phyloP scores from a whole-genome alignment of 2,329 filamentous ascomycete genomes.

The Chaetomium sp. region DNA sequence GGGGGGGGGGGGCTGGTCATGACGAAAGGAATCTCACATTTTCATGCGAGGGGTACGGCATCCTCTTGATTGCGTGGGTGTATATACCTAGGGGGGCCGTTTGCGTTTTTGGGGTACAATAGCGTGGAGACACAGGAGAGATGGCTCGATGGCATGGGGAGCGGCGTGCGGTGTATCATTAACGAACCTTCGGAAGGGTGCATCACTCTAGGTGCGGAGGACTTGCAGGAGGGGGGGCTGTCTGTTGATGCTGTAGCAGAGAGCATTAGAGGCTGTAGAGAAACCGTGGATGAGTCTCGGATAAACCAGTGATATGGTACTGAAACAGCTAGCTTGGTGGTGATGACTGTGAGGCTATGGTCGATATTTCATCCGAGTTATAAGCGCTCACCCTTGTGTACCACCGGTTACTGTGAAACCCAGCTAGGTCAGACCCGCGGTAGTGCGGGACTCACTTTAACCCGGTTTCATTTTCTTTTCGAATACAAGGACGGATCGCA shows the following conservation, averaged over 20 bases:
- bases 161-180: not conserved
- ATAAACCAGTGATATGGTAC: not conserved
- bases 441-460: not conserved
- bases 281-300: not conserved
- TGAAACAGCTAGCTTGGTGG: not conserved
- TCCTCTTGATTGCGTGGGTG: not conserved
- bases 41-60: not conserved
- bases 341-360: too few species aligned
- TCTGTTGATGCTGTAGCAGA: not conserved
- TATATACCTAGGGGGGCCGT: not conserved
- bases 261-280: not conserved
- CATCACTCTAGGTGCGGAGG: not conserved
- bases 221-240: not conserved
- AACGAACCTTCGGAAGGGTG: not conserved
- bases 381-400: not conserved
- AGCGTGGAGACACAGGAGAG: not conserved
- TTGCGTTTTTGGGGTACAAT: not conserved
- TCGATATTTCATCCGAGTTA: not conserved
- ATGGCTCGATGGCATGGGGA: not conserved
- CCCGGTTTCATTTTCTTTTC: not conserved
- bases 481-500: not conserved
- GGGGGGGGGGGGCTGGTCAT: not conserved
- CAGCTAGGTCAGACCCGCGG: not conserved
- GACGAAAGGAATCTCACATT: not conserved
- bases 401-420: not conserved